These are phyloP conservation scores for Coniella lustricola DNA, from an alignment of 2,329 filamentous ascomycete genomes.

Conservation along the genomic window DNA sequence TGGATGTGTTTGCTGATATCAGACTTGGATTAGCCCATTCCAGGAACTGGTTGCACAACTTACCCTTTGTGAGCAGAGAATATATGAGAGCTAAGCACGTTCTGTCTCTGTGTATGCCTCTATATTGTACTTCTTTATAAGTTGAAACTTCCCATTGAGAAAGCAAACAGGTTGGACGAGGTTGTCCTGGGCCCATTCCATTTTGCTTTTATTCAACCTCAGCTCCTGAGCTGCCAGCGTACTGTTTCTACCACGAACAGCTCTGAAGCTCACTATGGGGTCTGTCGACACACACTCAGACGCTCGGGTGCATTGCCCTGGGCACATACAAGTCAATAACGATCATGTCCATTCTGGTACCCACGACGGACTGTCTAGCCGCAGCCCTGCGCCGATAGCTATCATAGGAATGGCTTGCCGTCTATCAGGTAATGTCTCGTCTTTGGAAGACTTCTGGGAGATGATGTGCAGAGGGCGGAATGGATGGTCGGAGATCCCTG, in stretches of 20 bases:
- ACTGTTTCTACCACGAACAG: neutral
- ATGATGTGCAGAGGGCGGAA: slow-evolving; percentile 24
- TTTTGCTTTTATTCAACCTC: neutral
- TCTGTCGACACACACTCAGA: neutral
- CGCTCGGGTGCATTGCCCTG: neutral
- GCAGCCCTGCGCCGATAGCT: neutral
- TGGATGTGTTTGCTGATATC: too few relatives aligned
- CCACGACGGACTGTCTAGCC: slow-evolving; percentile 23
- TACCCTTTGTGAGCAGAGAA: too few relatives aligned
- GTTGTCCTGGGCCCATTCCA: too few relatives aligned
- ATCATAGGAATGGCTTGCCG: slow-evolving; percentile 11
- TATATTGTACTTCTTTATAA: too few relatives aligned
- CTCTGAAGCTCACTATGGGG: neutral
- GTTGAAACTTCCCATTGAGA: too few relatives aligned
- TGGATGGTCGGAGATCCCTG: slow-evolving; percentile 25
- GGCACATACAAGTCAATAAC: neutral
- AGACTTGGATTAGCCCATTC: too few relatives aligned
- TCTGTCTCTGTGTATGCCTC: too few relatives aligned
- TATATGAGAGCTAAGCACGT: too few relatives aligned
- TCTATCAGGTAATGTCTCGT: slow-evolving; percentile 19
- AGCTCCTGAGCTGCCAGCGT: too few relatives aligned
- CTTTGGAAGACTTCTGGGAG: slow-evolving; percentile 26
- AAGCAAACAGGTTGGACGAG: too few relatives aligned
- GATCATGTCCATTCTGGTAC: neutral
- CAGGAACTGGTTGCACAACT: too few relatives aligned